These are phyloP conservation scores for Trypanosoma cruzi DNA, from an alignment of 208 protist genomes.

Conservation along the genomic window DNA sequence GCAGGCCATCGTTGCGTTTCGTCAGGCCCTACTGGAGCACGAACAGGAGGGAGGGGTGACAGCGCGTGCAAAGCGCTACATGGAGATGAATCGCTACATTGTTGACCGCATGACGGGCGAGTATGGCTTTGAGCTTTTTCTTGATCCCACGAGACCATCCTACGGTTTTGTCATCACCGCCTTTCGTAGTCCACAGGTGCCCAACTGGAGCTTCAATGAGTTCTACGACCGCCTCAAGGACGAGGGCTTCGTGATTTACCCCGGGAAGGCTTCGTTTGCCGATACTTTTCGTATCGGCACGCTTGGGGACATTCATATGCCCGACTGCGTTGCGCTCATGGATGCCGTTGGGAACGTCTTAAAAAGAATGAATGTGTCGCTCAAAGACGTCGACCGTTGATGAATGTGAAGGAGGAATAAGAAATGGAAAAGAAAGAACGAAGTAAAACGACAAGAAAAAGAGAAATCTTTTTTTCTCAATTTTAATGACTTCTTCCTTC, in stretches of 20 bases:
- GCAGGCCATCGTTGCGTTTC: constrained; percentile 60
- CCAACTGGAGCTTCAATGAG: constrained; percentile 56
- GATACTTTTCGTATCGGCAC: constrained; percentile 72
- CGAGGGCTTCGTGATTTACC: constrained; percentile 60
- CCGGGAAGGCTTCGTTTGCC: constrained; percentile 55
- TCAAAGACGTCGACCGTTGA: not conserved
- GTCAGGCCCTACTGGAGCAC: constrained; percentile 52
- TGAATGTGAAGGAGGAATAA: not conserved
- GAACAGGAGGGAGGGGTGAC: constrained; percentile 46
- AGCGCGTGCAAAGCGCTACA: constrained; percentile 40
- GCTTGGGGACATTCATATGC: constrained; percentile 60
- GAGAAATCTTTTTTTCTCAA: constrained; percentile 3
- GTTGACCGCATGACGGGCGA: constrained; percentile 39
- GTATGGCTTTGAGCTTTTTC: constrained; percentile 50
- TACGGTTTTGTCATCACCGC: constrained; percentile 66
- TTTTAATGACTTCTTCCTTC: constrained; percentile 1
- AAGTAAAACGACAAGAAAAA: constrained; percentile 1
- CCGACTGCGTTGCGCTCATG: constrained; percentile 49
- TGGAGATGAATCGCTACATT: constrained; percentile 42
- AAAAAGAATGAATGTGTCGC: constrained; percentile 33
- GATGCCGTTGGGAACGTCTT: constrained; percentile 37
- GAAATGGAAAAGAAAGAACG: not conserved
- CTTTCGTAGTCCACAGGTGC: constrained; percentile 36
- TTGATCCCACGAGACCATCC: constrained; percentile 37
- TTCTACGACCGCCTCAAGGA: constrained; percentile 57